phyloP scores from a whole-genome alignment of 1,284 basidiomycete genomes.

The Termitomyces sp. region DNA sequence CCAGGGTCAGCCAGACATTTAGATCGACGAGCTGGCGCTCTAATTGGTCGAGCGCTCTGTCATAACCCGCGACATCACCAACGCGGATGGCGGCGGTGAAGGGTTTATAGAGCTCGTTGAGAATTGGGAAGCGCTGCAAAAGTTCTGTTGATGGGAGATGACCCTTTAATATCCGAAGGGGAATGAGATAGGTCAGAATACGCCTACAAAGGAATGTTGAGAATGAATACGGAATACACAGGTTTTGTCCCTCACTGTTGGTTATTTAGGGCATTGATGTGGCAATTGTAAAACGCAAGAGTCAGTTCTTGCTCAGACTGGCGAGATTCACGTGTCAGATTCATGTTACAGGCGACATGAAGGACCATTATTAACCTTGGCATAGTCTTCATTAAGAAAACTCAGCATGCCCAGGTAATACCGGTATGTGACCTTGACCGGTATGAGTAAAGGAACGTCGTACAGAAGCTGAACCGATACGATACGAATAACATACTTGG shows the following conservation, averaged over 20 bases:
- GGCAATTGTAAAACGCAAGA: slow-evolving; percentile 79
- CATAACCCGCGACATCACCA: slow-evolving; percentile 81
- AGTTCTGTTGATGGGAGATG: slow-evolving; percentile 73
- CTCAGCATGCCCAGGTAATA: slow-evolving; percentile 94
- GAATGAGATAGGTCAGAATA: slow-evolving; percentile 87
- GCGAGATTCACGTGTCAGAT: not conserved
- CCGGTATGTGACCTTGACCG: slow-evolving; percentile 72
- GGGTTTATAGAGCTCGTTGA: slow-evolving; percentile 73
- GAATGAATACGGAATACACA: not conserved
- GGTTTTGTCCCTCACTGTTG: slow-evolving; percentile 63
- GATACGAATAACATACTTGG: slow-evolving; percentile 53
- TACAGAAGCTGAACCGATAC: slow-evolving; percentile 4
- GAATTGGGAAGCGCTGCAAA: slow-evolving; percentile 63
- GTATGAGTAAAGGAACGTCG: slow-evolving; percentile 15
- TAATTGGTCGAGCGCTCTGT: slow-evolving; percentile 64
- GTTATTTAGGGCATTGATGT: slow-evolving; percentile 61
- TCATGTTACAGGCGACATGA: not conserved
- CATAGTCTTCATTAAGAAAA: slow-evolving; percentile 90
- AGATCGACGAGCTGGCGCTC: slow-evolving; percentile 73
- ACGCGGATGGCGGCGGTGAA: slow-evolving; percentile 75
- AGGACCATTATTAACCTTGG: slow-evolving; percentile 44
- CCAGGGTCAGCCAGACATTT: slow-evolving; percentile 82
- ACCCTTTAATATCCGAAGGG: slow-evolving; percentile 82
- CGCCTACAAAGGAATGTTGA: slow-evolving; percentile 41
- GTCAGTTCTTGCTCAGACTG: slow-evolving; percentile 82